Evolutionary conservation across 2,329 filamentous ascomycete genomes (phyloP).

Genomic region (Pezicula rhizophila): DNA sequence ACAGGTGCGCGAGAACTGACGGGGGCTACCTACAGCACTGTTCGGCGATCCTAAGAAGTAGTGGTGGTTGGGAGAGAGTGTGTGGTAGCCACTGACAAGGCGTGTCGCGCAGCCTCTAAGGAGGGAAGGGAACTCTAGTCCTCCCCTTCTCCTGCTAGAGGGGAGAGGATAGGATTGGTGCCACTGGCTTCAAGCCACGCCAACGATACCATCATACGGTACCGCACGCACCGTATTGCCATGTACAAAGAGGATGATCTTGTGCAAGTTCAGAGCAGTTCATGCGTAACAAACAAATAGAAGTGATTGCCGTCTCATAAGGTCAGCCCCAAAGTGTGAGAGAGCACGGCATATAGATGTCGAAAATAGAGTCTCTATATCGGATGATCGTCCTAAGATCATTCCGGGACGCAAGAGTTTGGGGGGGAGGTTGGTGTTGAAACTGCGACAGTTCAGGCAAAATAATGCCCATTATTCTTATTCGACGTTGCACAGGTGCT

Average conservation of each 20-base stretch:
- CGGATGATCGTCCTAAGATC: not conserved
- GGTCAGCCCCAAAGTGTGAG: not conserved
- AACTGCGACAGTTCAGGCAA: not conserved
- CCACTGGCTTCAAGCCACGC: not conserved
- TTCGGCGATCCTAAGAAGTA: not conserved
- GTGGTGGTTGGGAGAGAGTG: not conserved
- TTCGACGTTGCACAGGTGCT: too few species aligned
- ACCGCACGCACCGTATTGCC: too few species aligned
- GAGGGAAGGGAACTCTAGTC: not conserved
- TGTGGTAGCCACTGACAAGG: not conserved
- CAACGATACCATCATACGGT: too few species aligned
- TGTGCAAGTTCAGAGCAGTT: too few species aligned
- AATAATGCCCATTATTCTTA: not conserved
- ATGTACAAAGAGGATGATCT: too few species aligned
- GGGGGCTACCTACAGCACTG: not conserved
- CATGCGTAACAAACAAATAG: not conserved
- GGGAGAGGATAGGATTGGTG: not conserved
- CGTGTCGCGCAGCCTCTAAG: not conserved
- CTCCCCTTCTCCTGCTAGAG: not conserved
- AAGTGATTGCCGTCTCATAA: not conserved
- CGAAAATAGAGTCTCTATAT: not conserved
- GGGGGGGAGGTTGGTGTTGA: not conserved
- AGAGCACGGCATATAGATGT: not conserved
- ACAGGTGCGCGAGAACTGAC: constrained; percentile 11
- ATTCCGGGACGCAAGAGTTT: not conserved